Percentiles rank a stretch among this genome's conserved stretches.
phyloP scores from a whole-genome alignment of 2,329 filamentous ascomycete genomes.

The Aspergillus fischeri region DNA sequence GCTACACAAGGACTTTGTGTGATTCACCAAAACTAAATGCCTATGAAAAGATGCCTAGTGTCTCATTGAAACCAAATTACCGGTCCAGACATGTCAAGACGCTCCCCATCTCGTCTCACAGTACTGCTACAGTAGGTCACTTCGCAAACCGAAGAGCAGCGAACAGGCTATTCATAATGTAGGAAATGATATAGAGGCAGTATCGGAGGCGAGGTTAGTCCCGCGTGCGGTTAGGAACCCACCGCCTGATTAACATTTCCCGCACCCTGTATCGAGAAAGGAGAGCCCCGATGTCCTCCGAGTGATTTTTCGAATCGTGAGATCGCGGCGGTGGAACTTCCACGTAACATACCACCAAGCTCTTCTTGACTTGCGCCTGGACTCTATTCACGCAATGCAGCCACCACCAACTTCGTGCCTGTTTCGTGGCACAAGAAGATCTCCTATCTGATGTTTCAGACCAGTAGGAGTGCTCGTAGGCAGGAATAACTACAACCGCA shows the following conservation, averaged over 20 bases:
- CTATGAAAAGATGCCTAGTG: not conserved
- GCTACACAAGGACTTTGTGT: not conserved
- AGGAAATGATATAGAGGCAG: not conserved
- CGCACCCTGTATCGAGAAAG: conserved; percentile 70
- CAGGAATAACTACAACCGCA: conserved; percentile 76
- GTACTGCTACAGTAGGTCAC: not conserved
- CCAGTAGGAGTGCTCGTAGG: conserved; percentile 75
- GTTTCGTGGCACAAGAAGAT: conserved; percentile 47
- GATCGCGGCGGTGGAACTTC: conserved; percentile 70
- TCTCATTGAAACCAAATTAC: not conserved
- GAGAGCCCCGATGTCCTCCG: conserved; percentile 54
- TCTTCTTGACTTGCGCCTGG: conserved; percentile 86
- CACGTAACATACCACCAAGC: conserved; percentile 82
- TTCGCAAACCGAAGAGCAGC: not conserved
- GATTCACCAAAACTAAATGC: not conserved
- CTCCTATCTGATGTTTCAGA: conserved; percentile 45
- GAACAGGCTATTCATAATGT: not conserved
- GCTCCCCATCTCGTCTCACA: not conserved
- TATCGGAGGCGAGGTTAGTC: conserved; percentile 39
- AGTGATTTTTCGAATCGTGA: conserved; percentile 29
- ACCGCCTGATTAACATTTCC: conserved; percentile 77
- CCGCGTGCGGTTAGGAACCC: conserved; percentile 75
- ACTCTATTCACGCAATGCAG: conserved; percentile 86
- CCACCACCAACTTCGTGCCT: conserved; percentile 47
- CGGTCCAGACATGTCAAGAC: not conserved